Conservation (phyloP, 495 filamentous ascomycete species). For the Copromyces sp. region DNA sequence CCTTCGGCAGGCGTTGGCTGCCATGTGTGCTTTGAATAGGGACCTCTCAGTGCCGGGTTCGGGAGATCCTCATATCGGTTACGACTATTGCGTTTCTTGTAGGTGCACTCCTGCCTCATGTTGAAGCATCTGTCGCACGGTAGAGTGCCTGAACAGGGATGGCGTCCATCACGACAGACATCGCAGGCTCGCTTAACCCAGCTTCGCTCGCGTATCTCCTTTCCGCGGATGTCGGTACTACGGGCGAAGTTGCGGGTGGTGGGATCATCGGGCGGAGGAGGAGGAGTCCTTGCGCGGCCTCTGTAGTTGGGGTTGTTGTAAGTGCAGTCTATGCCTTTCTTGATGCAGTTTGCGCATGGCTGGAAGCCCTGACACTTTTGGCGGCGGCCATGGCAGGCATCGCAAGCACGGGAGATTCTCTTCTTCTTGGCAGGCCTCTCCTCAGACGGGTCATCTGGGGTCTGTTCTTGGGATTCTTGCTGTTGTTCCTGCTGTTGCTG, state of each 20-base stretch:
- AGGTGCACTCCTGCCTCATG: slow-evolving; percentile 11
- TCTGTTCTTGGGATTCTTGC: background rate
- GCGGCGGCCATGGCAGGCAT: slow-evolving; percentile 8
- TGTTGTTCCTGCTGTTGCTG: background rate
- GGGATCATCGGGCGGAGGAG: slow-evolving; percentile 10
- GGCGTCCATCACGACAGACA: slow-evolving; percentile 4
- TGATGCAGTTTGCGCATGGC: slow-evolving; percentile 14
- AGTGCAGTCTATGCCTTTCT: slow-evolving; percentile 6
- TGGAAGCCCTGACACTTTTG: slow-evolving; percentile 12
- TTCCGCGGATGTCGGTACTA: slow-evolving; percentile 1
- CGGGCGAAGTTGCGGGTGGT: slow-evolving; percentile 5
- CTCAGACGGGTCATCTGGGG: background rate
- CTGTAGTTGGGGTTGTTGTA: slow-evolving; percentile 12
- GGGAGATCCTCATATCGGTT: background rate
- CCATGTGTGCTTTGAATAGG: too few relatives aligned
- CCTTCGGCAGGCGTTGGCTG: background rate
- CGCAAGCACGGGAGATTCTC: slow-evolving; percentile 13
- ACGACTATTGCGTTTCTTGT: slow-evolving; percentile 3
- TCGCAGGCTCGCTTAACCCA: slow-evolving; percentile 16
- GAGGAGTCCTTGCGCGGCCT: slow-evolving; percentile 8
- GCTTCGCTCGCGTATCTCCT: slow-evolving; percentile 7
- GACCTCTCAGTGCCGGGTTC: background rate
- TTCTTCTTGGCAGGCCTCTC: background rate
- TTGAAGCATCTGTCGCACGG: slow-evolving; percentile 15
- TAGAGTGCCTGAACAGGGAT: slow-evolving; percentile 10